These are phyloP conservation scores for Curvularia hawaiiensis DNA, from an alignment of 2,329 filamentous ascomycete genomes.

Conservation along the genomic window DNA sequence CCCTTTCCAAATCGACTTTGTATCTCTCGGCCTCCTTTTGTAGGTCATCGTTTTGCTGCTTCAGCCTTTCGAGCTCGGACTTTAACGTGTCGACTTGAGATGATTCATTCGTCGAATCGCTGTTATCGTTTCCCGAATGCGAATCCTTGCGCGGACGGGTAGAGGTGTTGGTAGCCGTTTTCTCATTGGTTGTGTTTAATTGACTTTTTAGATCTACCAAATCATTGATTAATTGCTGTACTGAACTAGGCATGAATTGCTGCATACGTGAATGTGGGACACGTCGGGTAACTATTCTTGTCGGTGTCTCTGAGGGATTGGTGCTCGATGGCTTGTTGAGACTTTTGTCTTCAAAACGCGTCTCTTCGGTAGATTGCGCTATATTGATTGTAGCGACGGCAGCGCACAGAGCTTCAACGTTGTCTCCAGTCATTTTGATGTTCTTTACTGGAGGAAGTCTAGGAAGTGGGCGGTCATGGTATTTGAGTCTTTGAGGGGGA, in stretches of 20 bases:
- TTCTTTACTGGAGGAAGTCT: neutral
- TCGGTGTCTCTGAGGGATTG: too few species aligned
- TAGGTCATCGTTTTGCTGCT: neutral
- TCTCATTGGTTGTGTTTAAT: neutral
- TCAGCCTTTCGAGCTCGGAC: neutral
- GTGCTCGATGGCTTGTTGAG: too few species aligned
- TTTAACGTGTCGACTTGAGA: neutral
- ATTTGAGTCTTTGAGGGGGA: neutral
- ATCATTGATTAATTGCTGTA: too few species aligned
- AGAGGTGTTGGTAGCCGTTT: neutral
- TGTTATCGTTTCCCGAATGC: neutral
- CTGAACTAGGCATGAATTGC: too few species aligned
- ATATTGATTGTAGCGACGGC: too few species aligned
- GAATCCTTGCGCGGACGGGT: neutral
- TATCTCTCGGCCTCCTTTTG: neutral
- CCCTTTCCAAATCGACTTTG: too few species aligned
- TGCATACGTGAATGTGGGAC: too few species aligned
- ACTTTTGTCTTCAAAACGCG: too few species aligned
- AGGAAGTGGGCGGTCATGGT: neutral
- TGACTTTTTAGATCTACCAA: too few species aligned
- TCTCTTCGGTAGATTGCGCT: too few species aligned
- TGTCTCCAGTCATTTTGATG: neutral
- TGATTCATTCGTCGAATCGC: neutral
- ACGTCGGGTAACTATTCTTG: too few species aligned
- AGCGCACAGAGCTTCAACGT: neutral